Base-by-base conservation (phyloP, 1,139 yeast genomes). In the Taphrina populina region DNA sequence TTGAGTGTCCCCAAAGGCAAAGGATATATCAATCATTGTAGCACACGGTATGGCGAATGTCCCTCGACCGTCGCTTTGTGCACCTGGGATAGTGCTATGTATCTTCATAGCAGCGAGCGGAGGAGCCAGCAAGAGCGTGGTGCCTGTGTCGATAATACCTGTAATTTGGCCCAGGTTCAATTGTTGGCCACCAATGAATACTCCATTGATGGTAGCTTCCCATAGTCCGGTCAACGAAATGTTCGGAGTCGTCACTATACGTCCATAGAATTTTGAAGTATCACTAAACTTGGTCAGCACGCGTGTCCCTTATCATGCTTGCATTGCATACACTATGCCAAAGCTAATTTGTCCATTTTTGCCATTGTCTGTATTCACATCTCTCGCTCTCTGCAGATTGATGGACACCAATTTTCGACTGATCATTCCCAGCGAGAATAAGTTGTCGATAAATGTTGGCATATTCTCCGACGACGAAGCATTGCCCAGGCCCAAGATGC, bases 81-180 rank as follows among this genome's bases (percentile, higher is more conserved):
- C 55, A 32, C 71, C 67, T 21, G 67, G 63, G 56, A 83, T 81
- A 63, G 72, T 79, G 11, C 77, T 64, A 64, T 82, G 87, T 11
- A 82, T 58, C 23, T 61, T 67, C 37, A 73, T 63, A 1, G 87
- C 86, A 63, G 82, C 86, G 19, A 67, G 69, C n/a, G 75, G 68
- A 1, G 85, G 81, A 52, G 81, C 68, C 4, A 80, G 79, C 23
- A 82, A 67, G 1, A 83, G 77, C 0, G 87, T 82, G 1, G 87
- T 81, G 15, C 87, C 88, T 10, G 85, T 79, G 64, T 82, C 88
- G 24, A 82, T 71, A 40, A 82, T 73, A 3, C 80, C 82, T 2
- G 70, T 64, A 66, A 81, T 71, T 13, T 23, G 4, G 23, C 68
- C 62, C 57, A 76, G 74, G 3, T 64, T 61, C n/a, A 74, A 69